Conservation (phyloP, 352 stramenopile species). For the Phytopythium cucurbitacearum region DNA sequence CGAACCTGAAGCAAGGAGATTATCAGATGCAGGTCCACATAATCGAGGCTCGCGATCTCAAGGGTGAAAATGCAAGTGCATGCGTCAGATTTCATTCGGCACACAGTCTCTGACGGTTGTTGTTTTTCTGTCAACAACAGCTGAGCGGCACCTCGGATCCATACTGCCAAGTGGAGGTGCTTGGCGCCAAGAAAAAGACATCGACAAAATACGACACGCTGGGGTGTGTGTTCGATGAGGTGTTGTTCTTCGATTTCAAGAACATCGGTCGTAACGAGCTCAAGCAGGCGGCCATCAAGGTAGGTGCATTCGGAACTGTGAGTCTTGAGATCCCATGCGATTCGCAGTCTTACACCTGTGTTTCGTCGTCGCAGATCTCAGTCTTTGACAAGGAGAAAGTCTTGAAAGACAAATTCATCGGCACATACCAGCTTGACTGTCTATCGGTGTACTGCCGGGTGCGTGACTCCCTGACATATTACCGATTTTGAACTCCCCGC, state of each 20-base stretch:
- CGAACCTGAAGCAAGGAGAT: constrained; percentile 63
- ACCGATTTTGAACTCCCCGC: too few species aligned
- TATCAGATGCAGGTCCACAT: constrained; percentile 85
- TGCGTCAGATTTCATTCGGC: not conserved
- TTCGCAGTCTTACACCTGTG: too few species aligned
- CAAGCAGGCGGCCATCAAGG: constrained; percentile 63
- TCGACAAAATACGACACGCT: constrained; percentile 79
- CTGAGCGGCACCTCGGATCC: constrained; percentile 86
- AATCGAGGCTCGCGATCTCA: constrained; percentile 85
- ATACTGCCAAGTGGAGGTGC: constrained; percentile 78
- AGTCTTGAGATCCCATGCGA: not conserved
- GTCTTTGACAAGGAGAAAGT: constrained; percentile 74
- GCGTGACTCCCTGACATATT: constrained; percentile 2
- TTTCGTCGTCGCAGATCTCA: constrained; percentile 31
- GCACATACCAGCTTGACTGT: constrained; percentile 79
- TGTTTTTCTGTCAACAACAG: constrained; percentile 15
- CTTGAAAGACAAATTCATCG: constrained; percentile 79
- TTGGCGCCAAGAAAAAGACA: constrained; percentile 68
- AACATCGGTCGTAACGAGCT: constrained; percentile 77
- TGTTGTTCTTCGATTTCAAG: constrained; percentile 87
- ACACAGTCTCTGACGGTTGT: not conserved
- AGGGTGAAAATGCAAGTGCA: constrained; percentile 73
- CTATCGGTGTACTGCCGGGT: constrained; percentile 71
- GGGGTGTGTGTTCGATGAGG: constrained; percentile 89
- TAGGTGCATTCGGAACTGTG: constrained; percentile 7